These are phyloP conservation scores for Ceratocystis diversiconidia DNA, from an alignment of 2,329 filamentous ascomycete genomes.

Conservation along the genomic window DNA sequence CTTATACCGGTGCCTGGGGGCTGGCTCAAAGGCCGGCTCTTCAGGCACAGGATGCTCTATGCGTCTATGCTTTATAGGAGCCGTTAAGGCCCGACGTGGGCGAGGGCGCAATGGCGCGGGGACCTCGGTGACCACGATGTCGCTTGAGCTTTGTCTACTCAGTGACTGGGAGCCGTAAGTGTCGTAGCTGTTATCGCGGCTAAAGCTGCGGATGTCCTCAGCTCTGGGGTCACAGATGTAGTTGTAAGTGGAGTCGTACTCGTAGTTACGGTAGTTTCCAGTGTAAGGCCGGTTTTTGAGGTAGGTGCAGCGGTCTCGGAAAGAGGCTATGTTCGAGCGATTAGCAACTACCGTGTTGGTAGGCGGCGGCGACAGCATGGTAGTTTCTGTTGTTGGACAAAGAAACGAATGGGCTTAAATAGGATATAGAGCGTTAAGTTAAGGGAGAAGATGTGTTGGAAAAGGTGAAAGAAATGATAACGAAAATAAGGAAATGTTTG, in stretches of 20 bases:
- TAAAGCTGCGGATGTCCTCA: background rate
- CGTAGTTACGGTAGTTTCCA: background rate
- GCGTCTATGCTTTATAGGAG: background rate
- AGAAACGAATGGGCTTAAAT: background rate
- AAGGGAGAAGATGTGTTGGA: background rate
- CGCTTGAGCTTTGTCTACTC: background rate
- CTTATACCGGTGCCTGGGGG: background rate
- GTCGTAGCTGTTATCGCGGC: too few relatives aligned
- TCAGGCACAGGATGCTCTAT: background rate
- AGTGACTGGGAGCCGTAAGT: background rate
- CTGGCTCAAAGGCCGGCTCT: background rate
- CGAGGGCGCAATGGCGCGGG: conserved; percentile 21
- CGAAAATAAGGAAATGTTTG: background rate
- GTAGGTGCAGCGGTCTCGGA: background rate
- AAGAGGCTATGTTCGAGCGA: background rate
- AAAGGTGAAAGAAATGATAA: background rate
- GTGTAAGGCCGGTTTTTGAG: background rate
- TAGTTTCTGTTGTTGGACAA: background rate
- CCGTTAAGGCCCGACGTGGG: conserved; percentile 22
- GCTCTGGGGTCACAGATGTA: background rate
- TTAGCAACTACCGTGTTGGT: background rate
- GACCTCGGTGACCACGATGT: conserved; percentile 4
- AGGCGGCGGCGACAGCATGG: background rate
- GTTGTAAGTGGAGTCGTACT: background rate
- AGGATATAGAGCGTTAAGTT: background rate